A percentile compares a stretch with the other conserved stretches of the same genome.
Evolutionary conservation across 2,329 filamentous ascomycete genomes (phyloP).

Genomic region (Penicillium sp.): DNA sequence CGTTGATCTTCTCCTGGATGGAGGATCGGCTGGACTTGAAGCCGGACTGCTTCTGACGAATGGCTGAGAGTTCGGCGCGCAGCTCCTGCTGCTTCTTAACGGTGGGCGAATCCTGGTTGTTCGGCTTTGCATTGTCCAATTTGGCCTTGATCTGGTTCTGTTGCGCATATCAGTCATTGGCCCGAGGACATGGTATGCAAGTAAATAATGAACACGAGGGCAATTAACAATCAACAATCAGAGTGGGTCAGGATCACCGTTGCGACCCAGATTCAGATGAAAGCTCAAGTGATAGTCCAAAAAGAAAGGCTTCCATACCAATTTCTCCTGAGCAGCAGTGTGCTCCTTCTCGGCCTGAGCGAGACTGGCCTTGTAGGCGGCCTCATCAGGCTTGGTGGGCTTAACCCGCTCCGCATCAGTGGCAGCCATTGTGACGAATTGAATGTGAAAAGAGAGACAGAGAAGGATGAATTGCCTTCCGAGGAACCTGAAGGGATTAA

Average conservation of each 20-base stretch:
- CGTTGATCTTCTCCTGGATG: constrained; percentile 87
- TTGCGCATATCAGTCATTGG: constrained; percentile 40
- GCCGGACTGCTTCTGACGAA: constrained; percentile 80
- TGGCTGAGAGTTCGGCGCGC: constrained; percentile 74
- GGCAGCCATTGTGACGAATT: constrained; percentile 36
- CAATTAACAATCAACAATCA: neutral
- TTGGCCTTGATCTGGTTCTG: constrained; percentile 86
- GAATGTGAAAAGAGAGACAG: constrained; percentile 11
- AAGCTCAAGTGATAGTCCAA: neutral
- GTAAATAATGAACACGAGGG: constrained; percentile 2
- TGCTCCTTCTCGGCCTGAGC: constrained; percentile 85
- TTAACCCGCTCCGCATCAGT: constrained; percentile 50
- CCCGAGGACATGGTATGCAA: constrained; percentile 1
- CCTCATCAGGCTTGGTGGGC: constrained; percentile 85
- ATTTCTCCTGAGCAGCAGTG: constrained; percentile 68
- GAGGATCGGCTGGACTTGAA: constrained; percentile 78
- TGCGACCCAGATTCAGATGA: neutral
- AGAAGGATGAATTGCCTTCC: constrained; percentile 10
- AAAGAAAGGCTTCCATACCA: constrained; percentile 48
- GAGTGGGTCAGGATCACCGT: constrained; percentile 3
- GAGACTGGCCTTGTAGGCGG: constrained; percentile 74
- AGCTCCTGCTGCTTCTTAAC: constrained; percentile 85
- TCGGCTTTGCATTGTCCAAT: constrained; percentile 76
- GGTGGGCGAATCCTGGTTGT: constrained; percentile 76
- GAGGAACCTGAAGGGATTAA: constrained; percentile 1